These are phyloP conservation scores for Ophiostoma ulmi DNA, from an alignment of 2,329 filamentous ascomycete genomes.

Conservation along the genomic window DNA sequence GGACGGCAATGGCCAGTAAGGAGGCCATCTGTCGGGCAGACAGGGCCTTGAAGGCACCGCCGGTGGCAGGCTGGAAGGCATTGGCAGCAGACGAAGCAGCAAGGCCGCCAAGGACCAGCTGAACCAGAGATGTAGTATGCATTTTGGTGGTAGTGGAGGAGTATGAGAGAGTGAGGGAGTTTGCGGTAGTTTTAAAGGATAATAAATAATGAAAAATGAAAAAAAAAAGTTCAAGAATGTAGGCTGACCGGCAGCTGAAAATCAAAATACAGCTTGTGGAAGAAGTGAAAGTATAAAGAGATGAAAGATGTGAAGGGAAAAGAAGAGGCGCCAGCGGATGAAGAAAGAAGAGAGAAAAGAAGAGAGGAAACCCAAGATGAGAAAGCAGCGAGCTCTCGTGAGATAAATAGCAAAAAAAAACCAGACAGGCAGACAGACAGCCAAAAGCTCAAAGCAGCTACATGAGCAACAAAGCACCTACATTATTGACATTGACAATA, in stretches of 20 bases:
- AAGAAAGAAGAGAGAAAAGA: constrained; percentile 20
- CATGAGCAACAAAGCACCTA: no score
- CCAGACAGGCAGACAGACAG: no score
- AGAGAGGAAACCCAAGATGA: constrained; percentile 19
- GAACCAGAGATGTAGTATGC: constrained; percentile 33
- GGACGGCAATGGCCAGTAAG: constrained; percentile 31
- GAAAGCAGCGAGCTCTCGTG: constrained; percentile 3
- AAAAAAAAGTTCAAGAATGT: constrained; percentile 20
- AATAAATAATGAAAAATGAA: not conserved
- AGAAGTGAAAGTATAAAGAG: constrained; percentile 28
- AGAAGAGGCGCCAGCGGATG: constrained; percentile 22
- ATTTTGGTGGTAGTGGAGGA: constrained; percentile 27
- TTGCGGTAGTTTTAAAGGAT: not conserved
- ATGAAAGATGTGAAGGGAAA: constrained; percentile 19
- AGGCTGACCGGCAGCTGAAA: constrained; percentile 33
- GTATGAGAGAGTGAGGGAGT: not conserved
- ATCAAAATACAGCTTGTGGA: constrained; percentile 25
- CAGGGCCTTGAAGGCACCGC: constrained; percentile 26
- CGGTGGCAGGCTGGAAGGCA: constrained; percentile 30
- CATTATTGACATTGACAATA: no score
- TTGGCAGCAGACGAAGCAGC: constrained; percentile 33
- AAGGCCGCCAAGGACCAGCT: constrained; percentile 33
- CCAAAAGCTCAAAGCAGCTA: no score
- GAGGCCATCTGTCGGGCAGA: constrained; percentile 29
- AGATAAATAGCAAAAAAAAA: constrained; percentile 20